Base-by-base conservation (phyloP, 208 protist genomes). In the Trypanosoma rangeli region DNA sequence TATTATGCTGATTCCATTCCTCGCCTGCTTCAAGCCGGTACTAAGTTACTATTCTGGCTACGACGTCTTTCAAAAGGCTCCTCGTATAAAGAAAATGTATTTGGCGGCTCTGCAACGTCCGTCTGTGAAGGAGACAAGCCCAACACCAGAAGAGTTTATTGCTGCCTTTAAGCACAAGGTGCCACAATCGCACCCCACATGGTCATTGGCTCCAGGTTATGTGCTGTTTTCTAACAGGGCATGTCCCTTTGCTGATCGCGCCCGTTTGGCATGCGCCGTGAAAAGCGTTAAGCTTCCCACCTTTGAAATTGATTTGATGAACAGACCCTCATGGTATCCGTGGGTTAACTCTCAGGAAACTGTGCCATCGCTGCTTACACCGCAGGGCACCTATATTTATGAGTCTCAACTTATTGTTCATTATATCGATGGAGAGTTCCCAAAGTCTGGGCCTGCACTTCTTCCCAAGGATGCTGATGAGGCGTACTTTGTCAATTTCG, bases 1-100 rank as follows among this genome's bases (percentile, higher is more conserved):
- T 60, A 64, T 87, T 28, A 78, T 77, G 65, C n/a, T 94, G 5
- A 64, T 89, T 54, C 86, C 89, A 24, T 94, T 94, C 62, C 76
- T 94, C 53, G 60, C 80, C 48, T 84, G 81, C 24, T 86, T 92
- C 60, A 69, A 78, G 29, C 62, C 61, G 22, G 64, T 70, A 37
- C 64, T 94, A 62, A 60, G 64, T 57, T 94, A 90, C 78, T 84
- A 87, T 81, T 52, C 71, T 33, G 86, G 77, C 48, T 85, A 86
- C 69, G 78, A 94, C 71, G 69, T 92, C 49, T 91, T 90, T 65
- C 74, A 62, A 48, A 78, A 85, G 58, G 86, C 82, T 35, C 89
- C 89, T 33, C 76, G 54, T 24, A 73, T 94, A 39, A 86, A 87
- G 78, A 63, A 64, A 44, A 67, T 94, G 68, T 86, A 67, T 62